A percentile compares a stretch with the other conserved stretches of the same genome.
Evolutionary conservation across 2,329 filamentous ascomycete genomes (phyloP).

Genomic region (Monosporascus sp.): DNA sequence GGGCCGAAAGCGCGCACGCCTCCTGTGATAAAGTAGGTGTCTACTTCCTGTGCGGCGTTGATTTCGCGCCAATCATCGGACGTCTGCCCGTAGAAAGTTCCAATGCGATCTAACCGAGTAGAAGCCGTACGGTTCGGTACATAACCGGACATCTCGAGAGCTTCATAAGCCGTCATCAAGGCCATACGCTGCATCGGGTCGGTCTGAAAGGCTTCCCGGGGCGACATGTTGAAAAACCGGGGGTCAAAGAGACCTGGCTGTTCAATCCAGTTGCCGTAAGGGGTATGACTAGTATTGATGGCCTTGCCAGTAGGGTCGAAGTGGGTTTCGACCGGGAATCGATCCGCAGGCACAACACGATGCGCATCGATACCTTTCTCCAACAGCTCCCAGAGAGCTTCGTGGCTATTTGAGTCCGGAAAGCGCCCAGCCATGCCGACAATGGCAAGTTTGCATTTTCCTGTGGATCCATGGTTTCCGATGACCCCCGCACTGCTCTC

Average conservation of each 20-base stretch:
- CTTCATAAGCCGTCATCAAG: slow-evolving; percentile 73
- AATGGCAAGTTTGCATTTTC: slow-evolving; percentile 70
- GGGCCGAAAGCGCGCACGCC: slow-evolving; percentile 45
- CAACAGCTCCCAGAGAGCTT: slow-evolving; percentile 70
- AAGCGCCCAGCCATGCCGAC: slow-evolving; percentile 78
- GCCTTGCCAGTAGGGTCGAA: slow-evolving; percentile 66
- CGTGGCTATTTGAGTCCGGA: slow-evolving; percentile 65
- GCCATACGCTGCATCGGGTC: slow-evolving; percentile 78
- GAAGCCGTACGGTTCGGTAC: slow-evolving; percentile 69
- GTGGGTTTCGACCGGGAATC: slow-evolving; percentile 69
- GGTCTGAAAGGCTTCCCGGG: slow-evolving; percentile 72
- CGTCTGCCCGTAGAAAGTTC: slow-evolving; percentile 71
- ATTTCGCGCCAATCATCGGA: slow-evolving; percentile 76
- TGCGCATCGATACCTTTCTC: slow-evolving; percentile 72
- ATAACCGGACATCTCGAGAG: slow-evolving; percentile 75
- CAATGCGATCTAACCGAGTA: slow-evolving; percentile 56
- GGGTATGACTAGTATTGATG: slow-evolving; percentile 72
- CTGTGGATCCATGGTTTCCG: slow-evolving; percentile 41
- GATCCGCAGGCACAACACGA: slow-evolving; percentile 59
- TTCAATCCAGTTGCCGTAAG: slow-evolving; percentile 69
- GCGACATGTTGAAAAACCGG: slow-evolving; percentile 85
- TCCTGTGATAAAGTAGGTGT: slow-evolving; percentile 50
- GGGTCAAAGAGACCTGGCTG: slow-evolving; percentile 74
- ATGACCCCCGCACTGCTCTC: slow-evolving; percentile 30
- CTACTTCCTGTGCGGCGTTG: slow-evolving; percentile 64